Base-by-base conservation (phyloP, 805 yeast species). In the Kuraishia floccosa region DNA sequence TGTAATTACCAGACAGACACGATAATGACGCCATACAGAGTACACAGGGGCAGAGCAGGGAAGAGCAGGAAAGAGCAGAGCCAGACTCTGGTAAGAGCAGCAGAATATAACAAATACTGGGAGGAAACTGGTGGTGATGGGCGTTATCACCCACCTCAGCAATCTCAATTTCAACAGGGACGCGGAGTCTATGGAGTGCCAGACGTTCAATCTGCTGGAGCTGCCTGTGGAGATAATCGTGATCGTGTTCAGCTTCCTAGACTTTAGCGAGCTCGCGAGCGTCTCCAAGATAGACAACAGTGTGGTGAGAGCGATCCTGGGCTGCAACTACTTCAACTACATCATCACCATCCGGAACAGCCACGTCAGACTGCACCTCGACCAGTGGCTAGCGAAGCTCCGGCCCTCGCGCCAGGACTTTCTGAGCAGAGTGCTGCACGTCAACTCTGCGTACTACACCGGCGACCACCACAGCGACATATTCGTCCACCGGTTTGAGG, bases 401-500 rank as follows among this genome's bases (percentile, higher is more conserved):
- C 26, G 31, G 11, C 31, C 31, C 10, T n/a, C 31, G 16, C 14
- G 26, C 12, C 16, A 11, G 3, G 31, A 30, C n/a, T 30, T 14
- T 15, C 20, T 14, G 16, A 8, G 12, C 23, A 26, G 31, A 8
- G 17, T 30, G 31, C 31, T 30, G n/a, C 17, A 27, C 23, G n/a
- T n/a, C n/a, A n/a, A n/a, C n/a, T n/a, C n/a, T n/a, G 16, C 14
- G 5, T 30, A 30, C 19, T 15, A 27, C 4, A 9, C 17, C 8
- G 22, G 22, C 27, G 17, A 23, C 10, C 24, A 30, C n/a, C 14
- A 23, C 15, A 23, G 22, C 23, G 20, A 17, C 17, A 15, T 27
- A 9, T 30, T 30, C 27, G 12, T 23, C 22, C 31, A 30, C 20
- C 31, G 24, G 27, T 30, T 30, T 30, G 31, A 30, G 22, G 13